These are phyloP conservation scores for Exophiala phaeomuriformis DNA, from an alignment of 2,329 filamentous ascomycete species.

Conservation along the genomic window DNA sequence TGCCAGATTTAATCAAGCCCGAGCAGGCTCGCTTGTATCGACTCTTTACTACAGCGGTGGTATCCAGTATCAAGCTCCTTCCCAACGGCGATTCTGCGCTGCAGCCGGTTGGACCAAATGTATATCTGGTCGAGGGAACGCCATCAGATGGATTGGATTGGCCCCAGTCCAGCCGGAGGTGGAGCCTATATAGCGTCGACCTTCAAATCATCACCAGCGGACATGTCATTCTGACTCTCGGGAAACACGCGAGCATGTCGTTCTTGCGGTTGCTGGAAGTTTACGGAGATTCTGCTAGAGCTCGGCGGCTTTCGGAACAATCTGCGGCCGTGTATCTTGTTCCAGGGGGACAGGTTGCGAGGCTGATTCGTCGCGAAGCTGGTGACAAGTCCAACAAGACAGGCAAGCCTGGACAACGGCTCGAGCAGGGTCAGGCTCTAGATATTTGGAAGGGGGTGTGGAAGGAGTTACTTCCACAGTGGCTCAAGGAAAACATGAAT, in stretches of 20 bases:
- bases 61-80: slow-evolving; percentile 22
- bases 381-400: background rate
- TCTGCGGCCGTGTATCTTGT: slow-evolving; percentile 13
- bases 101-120: slow-evolving; percentile 14
- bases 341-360: slow-evolving; percentile 13
- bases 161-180: slow-evolving; percentile 2
- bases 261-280: slow-evolving; percentile 8
- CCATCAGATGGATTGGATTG: slow-evolving; percentile 1
- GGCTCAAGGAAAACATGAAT: slow-evolving; percentile 14
- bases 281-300: background rate
- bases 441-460: slow-evolving; percentile 8
- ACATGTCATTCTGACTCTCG: slow-evolving; percentile 22
- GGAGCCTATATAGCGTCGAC: slow-evolving; percentile 20
- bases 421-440: background rate
- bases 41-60: slow-evolving; percentile 24
- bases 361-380: background rate
- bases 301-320: background rate
- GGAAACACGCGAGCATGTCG: slow-evolving; percentile 7
- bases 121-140: slow-evolving; percentile 15
- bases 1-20: slow-evolving; percentile 25
- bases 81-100: slow-evolving; percentile 13
- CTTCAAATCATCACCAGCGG: slow-evolving; percentile 22
- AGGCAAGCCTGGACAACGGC: background rate
- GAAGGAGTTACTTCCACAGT: slow-evolving; percentile 16
- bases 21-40: slow-evolving; percentile 22